These are phyloP conservation scores for Nitzschia putrida DNA, from an alignment of 108 stramenopile species.

Conservation along the genomic window DNA sequence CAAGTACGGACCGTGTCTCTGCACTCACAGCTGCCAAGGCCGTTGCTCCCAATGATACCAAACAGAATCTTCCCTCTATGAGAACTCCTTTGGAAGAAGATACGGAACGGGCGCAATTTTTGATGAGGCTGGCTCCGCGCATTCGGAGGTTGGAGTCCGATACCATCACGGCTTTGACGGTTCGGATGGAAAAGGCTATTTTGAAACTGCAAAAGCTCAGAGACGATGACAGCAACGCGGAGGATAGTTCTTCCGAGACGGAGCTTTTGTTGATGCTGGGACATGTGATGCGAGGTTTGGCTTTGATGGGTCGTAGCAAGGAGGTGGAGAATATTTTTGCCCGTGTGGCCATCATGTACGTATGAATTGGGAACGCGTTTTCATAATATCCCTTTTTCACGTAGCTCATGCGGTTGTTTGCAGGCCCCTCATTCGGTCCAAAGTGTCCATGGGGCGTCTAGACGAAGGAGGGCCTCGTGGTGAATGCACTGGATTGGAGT, in stretches of 20 bases:
- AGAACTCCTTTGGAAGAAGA: conserved; percentile 43
- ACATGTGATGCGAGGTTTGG: conserved; percentile 74
- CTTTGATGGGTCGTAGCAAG: conserved; percentile 65
- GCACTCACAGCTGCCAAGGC: conserved; percentile 44
- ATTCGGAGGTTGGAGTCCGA: conserved; percentile 81
- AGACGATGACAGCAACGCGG: conserved; percentile 20
- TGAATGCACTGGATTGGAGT: conserved; percentile 78
- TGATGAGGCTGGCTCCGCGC: conserved; percentile 82
- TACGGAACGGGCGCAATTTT: conserved; percentile 76
- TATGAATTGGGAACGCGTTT: background rate
- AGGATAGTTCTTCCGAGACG: conserved; percentile 23
- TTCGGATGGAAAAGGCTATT: conserved; percentile 63
- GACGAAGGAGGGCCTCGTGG: conserved; percentile 89
- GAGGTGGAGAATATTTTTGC: conserved; percentile 87
- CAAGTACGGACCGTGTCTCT: conserved; percentile 56
- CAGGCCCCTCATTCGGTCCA: conserved; percentile 78
- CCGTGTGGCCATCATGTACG: conserved; percentile 81
- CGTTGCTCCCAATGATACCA: conserved; percentile 19
- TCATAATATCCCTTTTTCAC: background rate
- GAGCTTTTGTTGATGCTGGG: conserved; percentile 69
- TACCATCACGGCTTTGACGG: conserved; percentile 48
- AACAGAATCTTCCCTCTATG: conserved; percentile 36
- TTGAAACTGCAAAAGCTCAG: conserved; percentile 41
- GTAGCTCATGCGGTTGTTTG: background rate
- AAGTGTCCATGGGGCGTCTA: conserved; percentile 83